Conservation (phyloP, 129 eudicot genomes). For the Arctium lappa region DNA sequence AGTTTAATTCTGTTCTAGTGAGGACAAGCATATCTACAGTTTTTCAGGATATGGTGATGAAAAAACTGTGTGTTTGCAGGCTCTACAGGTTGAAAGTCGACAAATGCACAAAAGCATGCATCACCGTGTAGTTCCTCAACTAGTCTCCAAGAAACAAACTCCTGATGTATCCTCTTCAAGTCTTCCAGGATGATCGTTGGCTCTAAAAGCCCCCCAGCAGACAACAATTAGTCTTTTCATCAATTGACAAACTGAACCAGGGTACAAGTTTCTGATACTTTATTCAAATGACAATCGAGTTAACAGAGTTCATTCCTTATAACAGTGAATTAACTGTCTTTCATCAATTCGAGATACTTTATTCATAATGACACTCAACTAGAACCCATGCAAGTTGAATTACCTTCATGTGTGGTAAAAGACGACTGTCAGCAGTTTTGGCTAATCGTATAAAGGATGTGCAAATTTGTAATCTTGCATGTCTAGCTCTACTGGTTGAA, state of each 20-base stretch:
- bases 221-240: neutral
- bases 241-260: neutral
- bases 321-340: neutral
- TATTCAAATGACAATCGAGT: neutral
- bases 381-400: conserved; percentile 6
- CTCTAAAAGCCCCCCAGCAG: no score
- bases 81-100: neutral
- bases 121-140: neutral
- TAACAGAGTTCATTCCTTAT: neutral
- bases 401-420: conserved; percentile 98
- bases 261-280: neutral
- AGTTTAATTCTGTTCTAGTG: neutral
- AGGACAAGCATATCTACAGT: neutral
- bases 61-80: neutral
- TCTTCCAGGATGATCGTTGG: no score
- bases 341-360: conserved; percentile 4
- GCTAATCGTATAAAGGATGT: conserved; percentile 91
- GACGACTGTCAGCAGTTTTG: conserved; percentile 66
- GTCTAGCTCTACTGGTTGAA: conserved; percentile 72
- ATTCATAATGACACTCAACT: neutral
- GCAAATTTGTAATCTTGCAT: conserved; percentile 95
- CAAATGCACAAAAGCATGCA: neutral
- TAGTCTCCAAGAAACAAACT: neutral
- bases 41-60: neutral
- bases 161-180: no score